These are phyloP conservation scores for Periglandula ipomoeae DNA, from an alignment of 2,329 filamentous ascomycete species.

Conservation along the genomic window DNA sequence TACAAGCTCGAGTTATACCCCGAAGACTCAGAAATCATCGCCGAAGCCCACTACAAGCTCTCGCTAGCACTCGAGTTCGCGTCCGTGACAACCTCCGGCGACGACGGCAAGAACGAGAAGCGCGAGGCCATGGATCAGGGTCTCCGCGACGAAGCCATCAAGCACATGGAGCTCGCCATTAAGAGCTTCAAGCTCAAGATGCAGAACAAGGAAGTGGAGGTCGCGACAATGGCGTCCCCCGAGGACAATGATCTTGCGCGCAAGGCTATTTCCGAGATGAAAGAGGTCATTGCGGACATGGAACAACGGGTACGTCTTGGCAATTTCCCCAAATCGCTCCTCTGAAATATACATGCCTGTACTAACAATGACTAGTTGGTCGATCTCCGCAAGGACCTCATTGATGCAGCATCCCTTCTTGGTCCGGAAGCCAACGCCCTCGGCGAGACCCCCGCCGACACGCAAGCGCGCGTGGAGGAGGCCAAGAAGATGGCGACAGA, in stretches of 20 bases:
- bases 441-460: constrained; percentile 51
- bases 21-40: constrained; percentile 73
- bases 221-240: constrained; percentile 52
- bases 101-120: constrained; percentile 35
- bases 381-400: constrained; percentile 54
- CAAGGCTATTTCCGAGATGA: constrained; percentile 60
- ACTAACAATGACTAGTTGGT: constrained; percentile 38
- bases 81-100: constrained; percentile 57
- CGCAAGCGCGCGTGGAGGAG: constrained; percentile 58
- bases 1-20: constrained; percentile 74
- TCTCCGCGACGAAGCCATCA: constrained; percentile 61
- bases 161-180: constrained; percentile 66
- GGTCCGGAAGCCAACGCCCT: constrained; percentile 33
- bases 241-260: constrained; percentile 58
- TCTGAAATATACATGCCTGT: constrained; percentile 8
- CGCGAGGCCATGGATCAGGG: constrained; percentile 53
- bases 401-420: constrained; percentile 31
- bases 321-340: neutral
- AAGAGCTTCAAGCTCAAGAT: constrained; percentile 63
- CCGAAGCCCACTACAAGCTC: constrained; percentile 94
- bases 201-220: constrained; percentile 57
- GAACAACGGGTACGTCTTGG: constrained; percentile 52
- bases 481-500: constrained; percentile 68
- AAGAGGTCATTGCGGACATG: constrained; percentile 72
- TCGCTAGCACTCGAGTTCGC: constrained; percentile 92